Conservation (phyloP, 2,329 filamentous ascomycete genomes). For the Fusarium poae region DNA sequence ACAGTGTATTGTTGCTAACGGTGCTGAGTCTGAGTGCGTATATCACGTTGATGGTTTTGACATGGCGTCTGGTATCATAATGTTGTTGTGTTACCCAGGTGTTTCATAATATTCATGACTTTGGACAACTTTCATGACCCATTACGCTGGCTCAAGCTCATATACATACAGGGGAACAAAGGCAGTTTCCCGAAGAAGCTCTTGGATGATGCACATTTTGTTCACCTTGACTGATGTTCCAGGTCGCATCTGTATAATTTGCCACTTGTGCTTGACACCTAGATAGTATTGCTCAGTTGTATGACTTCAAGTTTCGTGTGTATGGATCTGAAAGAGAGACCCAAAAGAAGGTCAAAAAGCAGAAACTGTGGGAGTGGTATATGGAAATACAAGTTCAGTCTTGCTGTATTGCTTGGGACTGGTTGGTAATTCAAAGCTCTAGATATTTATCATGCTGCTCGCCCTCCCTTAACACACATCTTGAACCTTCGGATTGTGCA, state of each 20-base stretch:
- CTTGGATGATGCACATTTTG: not conserved
- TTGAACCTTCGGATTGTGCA: not conserved
- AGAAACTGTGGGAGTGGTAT: not conserved
- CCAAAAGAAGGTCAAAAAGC: not conserved
- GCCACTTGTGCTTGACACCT: no score
- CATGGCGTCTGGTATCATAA: slow-evolving; percentile 59
- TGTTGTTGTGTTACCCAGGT: not conserved
- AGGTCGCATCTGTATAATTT: not conserved
- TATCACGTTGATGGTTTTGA: slow-evolving; percentile 67
- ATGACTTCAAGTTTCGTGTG: not conserved
- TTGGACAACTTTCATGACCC: no score
- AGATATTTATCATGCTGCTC: not conserved
- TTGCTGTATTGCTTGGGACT: not conserved
- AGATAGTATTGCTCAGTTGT: not conserved
- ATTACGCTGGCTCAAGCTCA: no score
- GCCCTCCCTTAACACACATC: not conserved
- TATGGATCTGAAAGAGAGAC: not conserved
- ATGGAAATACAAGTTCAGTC: not conserved
- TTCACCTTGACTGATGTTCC: not conserved
- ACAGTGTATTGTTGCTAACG: slow-evolving; percentile 71
- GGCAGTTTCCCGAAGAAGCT: not conserved
- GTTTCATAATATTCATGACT: not conserved
- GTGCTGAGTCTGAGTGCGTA: slow-evolving; percentile 70
- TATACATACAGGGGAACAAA: no score
- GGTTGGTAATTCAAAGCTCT: not conserved